phyloP scores from a whole-genome alignment of 768 basidiomycete species.

The Epithele typhae region DNA sequence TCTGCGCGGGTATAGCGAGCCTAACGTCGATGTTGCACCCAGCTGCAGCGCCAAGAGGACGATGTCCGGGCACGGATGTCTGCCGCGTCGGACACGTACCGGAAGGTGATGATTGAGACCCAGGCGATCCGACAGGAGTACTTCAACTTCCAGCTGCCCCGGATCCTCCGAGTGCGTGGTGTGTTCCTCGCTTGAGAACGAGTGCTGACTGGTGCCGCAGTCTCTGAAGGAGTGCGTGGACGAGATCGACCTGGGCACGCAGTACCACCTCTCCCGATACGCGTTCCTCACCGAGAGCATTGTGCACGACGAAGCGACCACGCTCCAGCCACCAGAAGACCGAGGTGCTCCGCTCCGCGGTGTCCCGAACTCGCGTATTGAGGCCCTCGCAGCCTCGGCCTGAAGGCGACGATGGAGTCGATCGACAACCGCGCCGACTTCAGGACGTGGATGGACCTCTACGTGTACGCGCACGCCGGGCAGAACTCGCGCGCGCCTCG shows the following conservation, averaged over 20 bases:
- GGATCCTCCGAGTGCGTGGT: conserved; percentile 77
- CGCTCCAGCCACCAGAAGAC: conserved; percentile 66
- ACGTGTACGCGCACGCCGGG: conserved; percentile 81
- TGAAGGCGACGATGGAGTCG: conserved; percentile 83
- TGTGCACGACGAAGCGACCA: conserved; percentile 83
- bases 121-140: conserved; percentile 94
- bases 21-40: background rate
- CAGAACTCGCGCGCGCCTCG: conserved; percentile 63
- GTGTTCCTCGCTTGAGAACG: background rate
- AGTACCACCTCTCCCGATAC: conserved; percentile 94
- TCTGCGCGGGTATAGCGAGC: background rate
- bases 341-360: conserved; percentile 42
- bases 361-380: no score
- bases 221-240: conserved; percentile 92
- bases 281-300: conserved; percentile 92
- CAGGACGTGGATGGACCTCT: conserved; percentile 96
- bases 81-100: conserved; percentile 78
- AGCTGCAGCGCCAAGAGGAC: conserved; percentile 93
- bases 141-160: conserved; percentile 94
- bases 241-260: conserved; percentile 96
- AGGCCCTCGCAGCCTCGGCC: conserved; percentile 48
- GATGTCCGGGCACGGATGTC: conserved; percentile 88
- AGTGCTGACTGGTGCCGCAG: conserved; percentile 1
- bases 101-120: conserved; percentile 86
- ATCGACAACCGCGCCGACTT: conserved; percentile 96